A percentile compares a stretch with the other conserved stretches of the same genome.
Conservation (phyloP, 2,329 filamentous ascomycete genomes). For the Ambrosiella xylebori region DNA sequence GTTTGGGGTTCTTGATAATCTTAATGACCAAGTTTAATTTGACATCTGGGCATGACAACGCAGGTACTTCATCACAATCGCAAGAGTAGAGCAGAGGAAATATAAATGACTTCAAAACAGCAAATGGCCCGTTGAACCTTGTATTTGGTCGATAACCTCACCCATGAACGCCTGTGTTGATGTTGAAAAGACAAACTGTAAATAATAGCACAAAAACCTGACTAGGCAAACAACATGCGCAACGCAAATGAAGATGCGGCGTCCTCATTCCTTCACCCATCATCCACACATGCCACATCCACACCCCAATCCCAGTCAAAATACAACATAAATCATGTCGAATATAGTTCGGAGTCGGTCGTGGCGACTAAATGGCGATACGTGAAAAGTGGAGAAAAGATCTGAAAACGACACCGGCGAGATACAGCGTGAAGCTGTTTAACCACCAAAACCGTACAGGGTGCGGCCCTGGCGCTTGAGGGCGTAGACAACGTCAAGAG, state of each 20-base stretch:
- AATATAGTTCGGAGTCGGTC: too few relatives aligned
- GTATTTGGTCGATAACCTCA: background rate
- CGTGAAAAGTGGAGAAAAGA: background rate
- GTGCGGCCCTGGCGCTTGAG: slow-evolving; percentile 56
- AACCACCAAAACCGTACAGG: slow-evolving; percentile 83
- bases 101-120: background rate
- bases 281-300: too few relatives aligned
- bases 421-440: slow-evolving; percentile 22
- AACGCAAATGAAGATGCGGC: background rate
- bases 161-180: slow-evolving; percentile 10
- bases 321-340: too few relatives aligned
- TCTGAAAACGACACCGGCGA: background rate
- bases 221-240: slow-evolving; percentile 1
- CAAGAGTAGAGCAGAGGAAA: background rate
- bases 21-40: background rate
- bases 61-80: background rate
- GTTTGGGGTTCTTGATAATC: background rate
- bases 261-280: background rate
- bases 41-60: background rate
- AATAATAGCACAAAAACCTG: slow-evolving; percentile 8
- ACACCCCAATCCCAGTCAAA: too few relatives aligned
- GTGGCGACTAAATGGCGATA: background rate
- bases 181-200: slow-evolving; percentile 7
- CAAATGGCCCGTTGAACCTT: slow-evolving; percentile 1
- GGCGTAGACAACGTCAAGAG: slow-evolving; percentile 49